A percentile compares a stretch with the other conserved stretches of the same genome.
Evolutionary conservation across 2,329 filamentous ascomycete species (phyloP).

Genomic region (Fusarium albidum): DNA sequence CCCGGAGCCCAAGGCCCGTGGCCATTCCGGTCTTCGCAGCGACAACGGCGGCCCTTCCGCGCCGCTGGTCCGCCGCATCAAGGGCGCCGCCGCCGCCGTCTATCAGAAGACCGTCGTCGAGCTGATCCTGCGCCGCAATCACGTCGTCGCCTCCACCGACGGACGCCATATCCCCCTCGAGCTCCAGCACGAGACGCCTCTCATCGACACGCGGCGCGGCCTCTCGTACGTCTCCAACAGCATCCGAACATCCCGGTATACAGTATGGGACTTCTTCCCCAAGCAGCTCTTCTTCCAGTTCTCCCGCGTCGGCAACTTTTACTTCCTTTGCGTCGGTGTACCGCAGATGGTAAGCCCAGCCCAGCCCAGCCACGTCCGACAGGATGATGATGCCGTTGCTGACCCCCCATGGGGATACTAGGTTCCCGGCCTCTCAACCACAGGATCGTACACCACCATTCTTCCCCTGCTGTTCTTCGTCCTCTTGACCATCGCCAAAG

Average conservation of each 20-base stretch:
- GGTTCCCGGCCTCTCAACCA: conserved; percentile 77
- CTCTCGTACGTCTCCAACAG: conserved; percentile 63
- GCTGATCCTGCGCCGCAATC: conserved; percentile 68
- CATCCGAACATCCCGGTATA: conserved; percentile 86
- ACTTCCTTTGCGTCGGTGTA: conserved; percentile 85
- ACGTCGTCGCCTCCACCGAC: conserved; percentile 75
- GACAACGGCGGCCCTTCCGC: conserved; percentile 16
- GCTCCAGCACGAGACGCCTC: conserved; percentile 48
- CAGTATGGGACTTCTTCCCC: conserved; percentile 83
- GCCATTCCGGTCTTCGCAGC: conserved; percentile 17
- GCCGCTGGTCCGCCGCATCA: conserved; percentile 33
- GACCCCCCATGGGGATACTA: conserved; percentile 29
- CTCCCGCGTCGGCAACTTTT: conserved; percentile 85
- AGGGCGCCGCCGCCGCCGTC: conserved; percentile 28
- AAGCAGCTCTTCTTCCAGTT: conserved; percentile 88
- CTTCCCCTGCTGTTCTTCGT: conserved; percentile 80
- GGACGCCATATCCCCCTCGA: conserved; percentile 62
- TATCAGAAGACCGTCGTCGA: conserved; percentile 54
- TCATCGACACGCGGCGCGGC: conserved; percentile 60
- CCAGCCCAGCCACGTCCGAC: not conserved
- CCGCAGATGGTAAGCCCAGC: conserved; percentile 68
- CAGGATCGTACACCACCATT: conserved; percentile 78
- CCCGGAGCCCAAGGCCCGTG: conserved; percentile 16
- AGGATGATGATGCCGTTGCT: conserved; percentile 11
- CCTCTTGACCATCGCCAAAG: conserved; percentile 81